Conservation (phyloP, 441 rosid species). For the Francoa sonchifolia region DNA sequence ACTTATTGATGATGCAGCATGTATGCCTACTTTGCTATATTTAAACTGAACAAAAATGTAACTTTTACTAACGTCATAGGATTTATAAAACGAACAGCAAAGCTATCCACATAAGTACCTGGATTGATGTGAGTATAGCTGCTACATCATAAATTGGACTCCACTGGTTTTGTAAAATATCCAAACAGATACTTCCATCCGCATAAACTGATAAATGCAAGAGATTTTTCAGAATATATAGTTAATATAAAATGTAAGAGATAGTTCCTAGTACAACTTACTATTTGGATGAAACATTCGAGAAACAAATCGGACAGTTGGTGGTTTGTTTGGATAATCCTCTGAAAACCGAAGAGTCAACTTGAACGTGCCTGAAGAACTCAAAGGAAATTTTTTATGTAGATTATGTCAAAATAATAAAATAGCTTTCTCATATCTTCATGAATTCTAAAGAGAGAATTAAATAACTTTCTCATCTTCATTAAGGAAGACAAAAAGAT, state of each 20-base stretch:
- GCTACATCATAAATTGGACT: constrained; percentile 56
- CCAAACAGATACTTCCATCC: constrained; percentile 61
- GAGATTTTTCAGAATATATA: not conserved
- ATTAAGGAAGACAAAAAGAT: too few species aligned
- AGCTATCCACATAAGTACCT: too few species aligned
- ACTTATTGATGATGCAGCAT: too few species aligned
- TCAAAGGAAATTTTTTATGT: not conserved
- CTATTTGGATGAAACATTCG: constrained; percentile 47
- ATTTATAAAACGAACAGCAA: too few species aligned
- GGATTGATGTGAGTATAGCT: constrained; percentile 55
- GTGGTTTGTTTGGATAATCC: constrained; percentile 52
- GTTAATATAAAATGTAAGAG: too few species aligned
- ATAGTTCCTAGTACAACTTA: too few species aligned
- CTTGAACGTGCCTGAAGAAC: constrained; percentile 36
- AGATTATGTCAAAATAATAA: not conserved
- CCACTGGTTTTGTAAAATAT: constrained; percentile 62
- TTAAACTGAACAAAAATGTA: too few species aligned
- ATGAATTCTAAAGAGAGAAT: too few species aligned
- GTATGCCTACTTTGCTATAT: too few species aligned
- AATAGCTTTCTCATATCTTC: too few species aligned
- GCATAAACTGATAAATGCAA: constrained; percentile 37
- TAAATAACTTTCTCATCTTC: too few species aligned
- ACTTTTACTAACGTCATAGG: too few species aligned
- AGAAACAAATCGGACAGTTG: constrained; percentile 34
- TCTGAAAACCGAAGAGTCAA: constrained; percentile 34